These are phyloP conservation scores for Musa troglodytarum DNA, from an alignment of 176 grass and related monocot genomes.

Conservation along the genomic window DNA sequence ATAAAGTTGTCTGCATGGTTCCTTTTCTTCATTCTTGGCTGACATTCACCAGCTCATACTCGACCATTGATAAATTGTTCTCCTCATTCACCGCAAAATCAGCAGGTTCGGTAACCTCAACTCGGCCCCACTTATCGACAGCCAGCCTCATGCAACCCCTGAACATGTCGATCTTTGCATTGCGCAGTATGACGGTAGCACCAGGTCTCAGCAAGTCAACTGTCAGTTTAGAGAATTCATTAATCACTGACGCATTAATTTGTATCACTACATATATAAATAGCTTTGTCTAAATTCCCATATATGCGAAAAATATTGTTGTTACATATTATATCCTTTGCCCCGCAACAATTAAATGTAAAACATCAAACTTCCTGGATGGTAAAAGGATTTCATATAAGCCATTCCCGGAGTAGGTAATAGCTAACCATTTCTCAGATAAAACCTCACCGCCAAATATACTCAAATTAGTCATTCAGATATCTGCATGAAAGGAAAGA, in stretches of 20 bases:
- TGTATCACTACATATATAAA: neutral
- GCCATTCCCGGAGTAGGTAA: too few relatives aligned
- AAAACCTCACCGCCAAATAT: too few relatives aligned
- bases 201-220: constrained; percentile 60
- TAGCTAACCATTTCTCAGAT: too few relatives aligned
- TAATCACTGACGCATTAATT: neutral
- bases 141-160: constrained; percentile 81
- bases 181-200: constrained; percentile 68
- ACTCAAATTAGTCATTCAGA: too few relatives aligned
- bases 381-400: too few relatives aligned
- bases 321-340: too few relatives aligned
- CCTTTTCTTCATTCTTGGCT: constrained; percentile 27
- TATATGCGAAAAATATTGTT: too few relatives aligned
- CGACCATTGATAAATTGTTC: constrained; percentile 73
- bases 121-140: constrained; percentile 82
- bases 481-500: too few relatives aligned
- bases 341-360: too few relatives aligned
- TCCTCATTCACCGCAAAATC: constrained; percentile 73
- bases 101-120: constrained; percentile 60
- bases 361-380: too few relatives aligned
- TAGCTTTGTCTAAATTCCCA: too few relatives aligned
- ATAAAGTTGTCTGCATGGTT: neutral
- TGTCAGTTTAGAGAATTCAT: constrained; percentile 17
- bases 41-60: constrained; percentile 89
- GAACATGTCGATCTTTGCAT: constrained; percentile 92